phyloP scores from a whole-genome alignment of 2,329 filamentous ascomycete species.

The Cladosporium velox region DNA sequence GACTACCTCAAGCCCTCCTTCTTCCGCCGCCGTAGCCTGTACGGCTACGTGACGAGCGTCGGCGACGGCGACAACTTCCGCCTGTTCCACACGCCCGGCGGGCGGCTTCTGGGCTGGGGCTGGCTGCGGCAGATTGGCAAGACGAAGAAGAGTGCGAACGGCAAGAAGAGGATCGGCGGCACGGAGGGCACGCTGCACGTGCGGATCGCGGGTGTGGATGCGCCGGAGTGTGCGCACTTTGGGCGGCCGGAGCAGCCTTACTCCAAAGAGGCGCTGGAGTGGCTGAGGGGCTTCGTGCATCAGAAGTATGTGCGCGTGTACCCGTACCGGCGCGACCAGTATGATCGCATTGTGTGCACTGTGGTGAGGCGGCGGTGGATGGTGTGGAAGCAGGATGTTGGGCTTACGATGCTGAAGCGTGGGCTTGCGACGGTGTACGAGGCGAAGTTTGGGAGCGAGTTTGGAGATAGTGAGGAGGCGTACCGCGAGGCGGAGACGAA shows the following conservation, averaged over 20 bases:
- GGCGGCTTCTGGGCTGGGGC: conserved; percentile 84
- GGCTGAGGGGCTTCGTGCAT: conserved; percentile 73
- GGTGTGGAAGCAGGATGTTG: conserved; percentile 75
- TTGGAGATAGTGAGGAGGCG: conserved; percentile 65
- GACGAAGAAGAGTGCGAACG: conserved; percentile 24
- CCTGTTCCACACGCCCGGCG: conserved; percentile 92
- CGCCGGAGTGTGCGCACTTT: conserved; percentile 90
- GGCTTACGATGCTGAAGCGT: conserved; percentile 81
- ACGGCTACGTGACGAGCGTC: conserved; percentile 87
- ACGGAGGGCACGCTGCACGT: conserved; percentile 68
- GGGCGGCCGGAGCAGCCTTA: conserved; percentile 84
- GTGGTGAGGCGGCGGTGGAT: conserved; percentile 55
- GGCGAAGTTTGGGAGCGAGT: conserved; percentile 85
- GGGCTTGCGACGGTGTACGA: conserved; percentile 92
- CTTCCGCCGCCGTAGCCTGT: conserved; percentile 74
- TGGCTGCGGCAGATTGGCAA: conserved; percentile 30
- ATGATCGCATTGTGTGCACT: conserved; percentile 84
- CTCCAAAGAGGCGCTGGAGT: conserved; percentile 75
- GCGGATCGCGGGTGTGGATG: conserved; percentile 87
- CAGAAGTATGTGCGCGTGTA: conserved; percentile 76
- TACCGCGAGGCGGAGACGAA: conserved; percentile 65
- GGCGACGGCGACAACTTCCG: conserved; percentile 97
- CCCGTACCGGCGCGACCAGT: conserved; percentile 85
- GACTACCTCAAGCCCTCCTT: conserved; percentile 72
- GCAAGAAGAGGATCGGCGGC: conserved; percentile 42